Base-by-base conservation (phyloP, 116 monocot genomes). In the Cymodocea nodosa region DNA sequence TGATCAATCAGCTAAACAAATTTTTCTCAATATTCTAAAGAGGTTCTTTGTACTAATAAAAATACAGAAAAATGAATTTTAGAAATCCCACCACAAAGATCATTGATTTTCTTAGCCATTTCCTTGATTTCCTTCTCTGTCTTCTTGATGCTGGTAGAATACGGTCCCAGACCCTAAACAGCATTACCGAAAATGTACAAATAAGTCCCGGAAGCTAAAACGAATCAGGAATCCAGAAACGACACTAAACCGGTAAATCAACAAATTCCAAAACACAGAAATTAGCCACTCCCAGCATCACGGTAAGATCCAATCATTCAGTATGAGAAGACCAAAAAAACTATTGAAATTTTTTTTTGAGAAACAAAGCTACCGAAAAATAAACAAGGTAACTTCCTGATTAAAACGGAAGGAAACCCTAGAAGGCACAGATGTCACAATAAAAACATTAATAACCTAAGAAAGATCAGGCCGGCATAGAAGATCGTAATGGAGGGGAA, bases 61-160 rank as follows among this genome's bases (percentile, higher is more conserved):
- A 57, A 44, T 8, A 12, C 12, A 44, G 6, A 10, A 6, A 44
- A 24, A 4, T 20, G 20, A 20, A 58, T 6, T 4, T 9, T 13
- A 58, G 24, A 58, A 58, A 20, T 18, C 23, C 40, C 59, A 93
- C 93, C 94, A 62, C 94, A 89, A 4, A 94, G 77, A 69, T 94
- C 94, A 63, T 94, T 94, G 52, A 94, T 74, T 65, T 83, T 89
- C 82, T 94, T 94, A 0, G 86, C 86, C 78, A 86, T 80, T 13
- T 93, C 89, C 72, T 94, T 94, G 16, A 94, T 87, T 71, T 94
- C 94, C 77, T 94, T 94, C 81, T 94, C 94, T 3, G 57, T 77
- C 57, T 86, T 84, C 83, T 87, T 89, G 13, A 94, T 94, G 69
- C 83, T 83, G 13, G 70, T 62, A 15, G 94, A 89, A 57, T 89